Evolutionary conservation across 2,329 filamentous ascomycete genomes (phyloP), one percentile per base, ranked within the genome.

Genomic region (Pseudocercospora macadamiae): DNA sequence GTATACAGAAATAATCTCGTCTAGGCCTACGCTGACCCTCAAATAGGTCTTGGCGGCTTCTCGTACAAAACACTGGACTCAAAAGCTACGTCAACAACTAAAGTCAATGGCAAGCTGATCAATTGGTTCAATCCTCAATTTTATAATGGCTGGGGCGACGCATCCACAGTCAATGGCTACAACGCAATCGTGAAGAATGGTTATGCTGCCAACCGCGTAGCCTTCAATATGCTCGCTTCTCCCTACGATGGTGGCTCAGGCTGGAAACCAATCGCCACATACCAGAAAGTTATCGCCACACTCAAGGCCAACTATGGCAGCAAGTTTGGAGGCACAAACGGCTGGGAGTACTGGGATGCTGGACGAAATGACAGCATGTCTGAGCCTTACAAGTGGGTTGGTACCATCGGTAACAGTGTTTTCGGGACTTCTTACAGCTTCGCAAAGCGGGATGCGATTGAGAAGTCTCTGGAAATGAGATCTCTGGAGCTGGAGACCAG

Each of bases 311-410:
- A 62, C 21, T 68, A 68, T 23, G 59, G 60, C 1, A 63, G 25
- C 19, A 34, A 51, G 9, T 67, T 69, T 12, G 67, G 67, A 4
- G 61, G 65, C 28, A 64, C 62, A 1, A 64, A 64, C 5, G 66
- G 66, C 9, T 71, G 69, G 69, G 69, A 71, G 55, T 71, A 70
- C 51, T 70, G 64, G 64, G 67, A 66, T 26, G 64, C 66, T 23
- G 66, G 66, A 2, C 36, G 48, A 16, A 60, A 54, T 2, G 63
- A 66, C 25, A 59, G 53, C 18, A 23, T 61, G 19, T 45, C 44
- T 12, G 45, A 62, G 1, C 65, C 65, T 5, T 66, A 57, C 45
- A 51, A 63, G 39, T 68, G 66, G 66, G 34, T 58, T 7, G 48
- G 60, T 32, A 47, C 53, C 12, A 60, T 68, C 10, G 62, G 60